Base-by-base conservation (phyloP, 2,329 filamentous ascomycete species). In the Sporothrix inflata region DNA sequence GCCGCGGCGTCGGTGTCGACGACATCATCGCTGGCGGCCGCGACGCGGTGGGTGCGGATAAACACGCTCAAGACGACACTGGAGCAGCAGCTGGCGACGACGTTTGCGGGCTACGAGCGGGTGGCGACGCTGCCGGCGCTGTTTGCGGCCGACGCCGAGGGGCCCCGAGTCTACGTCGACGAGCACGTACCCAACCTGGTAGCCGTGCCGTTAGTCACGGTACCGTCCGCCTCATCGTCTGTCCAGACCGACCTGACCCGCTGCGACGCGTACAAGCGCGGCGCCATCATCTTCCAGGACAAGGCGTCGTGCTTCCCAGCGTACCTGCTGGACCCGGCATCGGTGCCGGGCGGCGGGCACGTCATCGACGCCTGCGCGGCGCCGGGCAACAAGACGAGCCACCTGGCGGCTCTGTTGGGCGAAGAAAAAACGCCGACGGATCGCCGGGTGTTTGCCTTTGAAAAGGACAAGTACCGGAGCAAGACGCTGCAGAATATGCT, bases 241-340 rank as follows among this genome's bases (percentile, higher is more conserved):
- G 3, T 91, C 0, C 86, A 87, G 1, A 85, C 87, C 49, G 92
- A 97, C 77, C 84, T 98, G 57, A 91, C 89, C 24, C 91, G 90
- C 74, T 91, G 89, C 8, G 82, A 87, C 16, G 91, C 94, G 0
- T 98, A 98, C 80, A 86, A 84, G 16, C 84, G 87, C 0, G 95
- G 95, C 0, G 87, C 90, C 63, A 88, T 98, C 70, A 97, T 98
- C 73, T 84, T 98, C 30, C 96, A 99, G 80, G 96, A 98, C 78
- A 98, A 98, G 81, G 95, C 96, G 0, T 98, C 94, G 0, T 99
- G 96, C 79, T 98, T 99, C 78, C 96, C 96, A 0, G 96, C 95
- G 0, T 96, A 96, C 79, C 84, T 99, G 2, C 84, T 99, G 0
- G 86, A 97, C 69, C 89, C 92, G 0, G 83, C 83, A 0, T 83